Percentiles rank a stretch among this genome's conserved stretches.
Evolutionary conservation across 2,329 filamentous ascomycete species (phyloP).

Genomic region (Trichoderma aggressivum): DNA sequence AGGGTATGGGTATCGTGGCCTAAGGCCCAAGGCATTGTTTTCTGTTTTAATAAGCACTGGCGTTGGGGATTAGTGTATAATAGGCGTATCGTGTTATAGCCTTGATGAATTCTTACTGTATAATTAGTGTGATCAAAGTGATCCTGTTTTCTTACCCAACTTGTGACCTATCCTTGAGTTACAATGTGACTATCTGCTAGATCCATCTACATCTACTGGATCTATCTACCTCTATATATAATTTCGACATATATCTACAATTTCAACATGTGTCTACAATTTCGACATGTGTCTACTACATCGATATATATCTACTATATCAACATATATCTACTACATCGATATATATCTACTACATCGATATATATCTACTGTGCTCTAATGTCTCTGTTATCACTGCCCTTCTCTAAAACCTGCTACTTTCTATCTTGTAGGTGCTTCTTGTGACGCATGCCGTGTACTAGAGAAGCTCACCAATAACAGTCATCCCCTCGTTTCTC

Average conservation of each 20-base stretch:
- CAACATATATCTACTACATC: not conserved
- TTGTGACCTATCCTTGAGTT: not conserved
- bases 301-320: not conserved
- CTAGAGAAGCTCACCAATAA: not conserved
- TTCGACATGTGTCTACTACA: not conserved
- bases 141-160: not conserved
- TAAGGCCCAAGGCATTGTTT: slow-evolving; percentile 22
- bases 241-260: too few species aligned
- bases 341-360: not conserved
- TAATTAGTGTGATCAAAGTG: not conserved
- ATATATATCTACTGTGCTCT: not conserved
- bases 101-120: not conserved
- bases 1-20: slow-evolving; percentile 39
- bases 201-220: not conserved
- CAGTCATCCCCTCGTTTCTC: not conserved
- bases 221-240: not conserved
- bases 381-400: not conserved
- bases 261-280: too few species aligned
- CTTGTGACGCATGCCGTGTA: not conserved
- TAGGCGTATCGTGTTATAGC: not conserved
- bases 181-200: not conserved
- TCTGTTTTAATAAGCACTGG: not conserved
- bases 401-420: not conserved
- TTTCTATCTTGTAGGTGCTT: not conserved
- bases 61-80: not conserved